Evolutionary conservation across 352 stramenopile genomes (phyloP).

Genomic region (Pythium brachiatum): DNA sequence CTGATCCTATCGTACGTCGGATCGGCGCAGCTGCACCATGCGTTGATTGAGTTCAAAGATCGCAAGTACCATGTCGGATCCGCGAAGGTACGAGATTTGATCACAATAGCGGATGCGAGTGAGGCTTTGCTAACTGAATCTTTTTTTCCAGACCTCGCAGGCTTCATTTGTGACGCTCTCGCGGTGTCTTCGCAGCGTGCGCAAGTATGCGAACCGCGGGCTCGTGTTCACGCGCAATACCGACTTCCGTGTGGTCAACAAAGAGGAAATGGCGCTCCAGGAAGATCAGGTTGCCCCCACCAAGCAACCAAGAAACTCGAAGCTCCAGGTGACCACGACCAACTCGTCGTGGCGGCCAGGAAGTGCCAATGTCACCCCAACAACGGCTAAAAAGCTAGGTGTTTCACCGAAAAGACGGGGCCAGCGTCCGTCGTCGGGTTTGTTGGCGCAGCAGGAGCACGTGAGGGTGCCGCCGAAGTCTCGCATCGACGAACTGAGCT

Average conservation of each 20-base stretch:
- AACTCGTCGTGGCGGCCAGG: constrained; percentile 15
- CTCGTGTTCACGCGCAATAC: constrained; percentile 72
- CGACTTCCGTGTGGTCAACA: constrained; percentile 71
- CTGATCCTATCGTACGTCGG: constrained; percentile 82
- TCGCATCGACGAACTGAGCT: constrained; percentile 56
- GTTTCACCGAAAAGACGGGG: constrained; percentile 2
- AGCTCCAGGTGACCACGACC: constrained; percentile 6
- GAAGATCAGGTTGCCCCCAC: constrained; percentile 36
- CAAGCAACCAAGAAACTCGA: constrained; percentile 21
- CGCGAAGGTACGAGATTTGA: too few species aligned
- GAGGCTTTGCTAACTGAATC: not conserved
- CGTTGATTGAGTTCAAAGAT: constrained; percentile 72
- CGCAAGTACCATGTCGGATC: constrained; percentile 75
- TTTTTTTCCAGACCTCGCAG: constrained; percentile 39
- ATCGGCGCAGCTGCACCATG: constrained; percentile 65
- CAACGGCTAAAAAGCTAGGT: constrained; percentile 32
- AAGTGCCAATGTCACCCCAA: constrained; percentile 31
- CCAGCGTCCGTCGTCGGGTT: constrained; percentile 11
- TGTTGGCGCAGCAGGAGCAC: constrained; percentile 65
- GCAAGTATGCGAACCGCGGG: constrained; percentile 68
- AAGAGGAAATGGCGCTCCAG: constrained; percentile 47
- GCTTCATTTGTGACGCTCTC: constrained; percentile 62
- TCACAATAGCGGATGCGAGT: too few species aligned
- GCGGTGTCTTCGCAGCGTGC: constrained; percentile 77
- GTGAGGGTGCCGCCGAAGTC: constrained; percentile 58